phyloP scores from a whole-genome alignment of 1,284 basidiomycete genomes.

The Trichosporon sp. region DNA sequence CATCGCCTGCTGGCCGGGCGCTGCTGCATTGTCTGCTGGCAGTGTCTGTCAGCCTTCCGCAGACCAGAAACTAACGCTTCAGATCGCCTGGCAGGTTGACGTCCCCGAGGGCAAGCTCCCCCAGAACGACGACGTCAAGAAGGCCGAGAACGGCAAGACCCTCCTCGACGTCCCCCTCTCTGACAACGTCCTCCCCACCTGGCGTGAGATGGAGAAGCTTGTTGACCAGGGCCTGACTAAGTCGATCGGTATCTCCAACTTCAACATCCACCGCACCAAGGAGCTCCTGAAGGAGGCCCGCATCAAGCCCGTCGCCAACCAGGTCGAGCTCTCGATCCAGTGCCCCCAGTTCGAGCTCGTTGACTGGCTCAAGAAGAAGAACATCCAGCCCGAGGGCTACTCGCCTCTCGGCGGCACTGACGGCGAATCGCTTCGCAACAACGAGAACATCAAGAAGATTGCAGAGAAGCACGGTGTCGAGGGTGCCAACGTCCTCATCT shows the following conservation, averaged over 20 bases:
- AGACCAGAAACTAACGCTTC: not conserved
- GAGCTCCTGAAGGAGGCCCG: constrained; percentile 58
- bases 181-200: constrained; percentile 63
- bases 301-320: constrained; percentile 58
- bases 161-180: constrained; percentile 60
- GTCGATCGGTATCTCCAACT: constrained; percentile 63
- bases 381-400: constrained; percentile 67
- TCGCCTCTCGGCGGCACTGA: constrained; percentile 67
- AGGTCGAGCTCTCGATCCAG: constrained; percentile 77
- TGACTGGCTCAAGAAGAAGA: constrained; percentile 56
- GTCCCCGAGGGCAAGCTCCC: constrained; percentile 36
- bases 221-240: constrained; percentile 54
- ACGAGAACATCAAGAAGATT: constrained; percentile 56
- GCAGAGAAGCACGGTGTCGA: constrained; percentile 63
- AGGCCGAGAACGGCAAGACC: constrained; percentile 48
- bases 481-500: constrained; percentile 70
- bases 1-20: too few relatives aligned
- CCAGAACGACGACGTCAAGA: constrained; percentile 31
- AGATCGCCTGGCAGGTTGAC: constrained; percentile 45
- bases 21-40: not conserved
- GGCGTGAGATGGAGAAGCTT: constrained; percentile 56
- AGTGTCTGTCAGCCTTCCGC: not conserved
- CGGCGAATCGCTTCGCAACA: constrained; percentile 63
- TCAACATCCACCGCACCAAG: constrained; percentile 63
- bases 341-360: constrained; percentile 76